Percentiles rank a stretch among this genome's conserved stretches.
phyloP scores from a whole-genome alignment of 2,329 filamentous ascomycete genomes.

The Talaromyces funiculosus region DNA sequence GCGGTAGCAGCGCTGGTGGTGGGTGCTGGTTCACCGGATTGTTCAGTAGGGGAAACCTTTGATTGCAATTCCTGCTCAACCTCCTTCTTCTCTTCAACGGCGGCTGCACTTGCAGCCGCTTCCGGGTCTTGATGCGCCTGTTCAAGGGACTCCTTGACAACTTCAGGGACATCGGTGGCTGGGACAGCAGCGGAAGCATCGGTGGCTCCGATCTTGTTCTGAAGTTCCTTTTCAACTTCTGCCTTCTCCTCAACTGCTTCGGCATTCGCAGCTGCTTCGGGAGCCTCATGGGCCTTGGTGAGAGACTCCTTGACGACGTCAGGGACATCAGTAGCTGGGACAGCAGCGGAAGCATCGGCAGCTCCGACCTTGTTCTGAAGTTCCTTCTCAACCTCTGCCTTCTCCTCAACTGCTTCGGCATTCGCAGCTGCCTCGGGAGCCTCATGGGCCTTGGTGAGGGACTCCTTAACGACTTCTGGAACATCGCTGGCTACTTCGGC shows the following conservation, averaged over 20 bases:
- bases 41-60: slow-evolving; percentile 36
- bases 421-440: slow-evolving; percentile 67
- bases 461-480: slow-evolving; percentile 42
- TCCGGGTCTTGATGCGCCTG: slow-evolving; percentile 56
- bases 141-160: slow-evolving; percentile 34
- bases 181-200: slow-evolving; percentile 25
- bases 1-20: slow-evolving; percentile 33
- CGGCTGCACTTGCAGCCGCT: slow-evolving; percentile 59
- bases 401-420: slow-evolving; percentile 64
- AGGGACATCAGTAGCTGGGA: slow-evolving; percentile 34
- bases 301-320: slow-evolving; percentile 43
- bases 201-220: slow-evolving; percentile 41
- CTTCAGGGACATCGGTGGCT: slow-evolving; percentile 27
- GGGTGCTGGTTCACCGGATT: slow-evolving; percentile 28
- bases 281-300: slow-evolving; percentile 50
- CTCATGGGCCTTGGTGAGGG: slow-evolving; percentile 48
- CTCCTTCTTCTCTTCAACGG: slow-evolving; percentile 63
- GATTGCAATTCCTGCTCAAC: slow-evolving; percentile 65
- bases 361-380: slow-evolving; percentile 50
- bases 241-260: slow-evolving; percentile 70
- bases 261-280: slow-evolving; percentile 66
- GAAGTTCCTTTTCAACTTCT: slow-evolving; percentile 66
- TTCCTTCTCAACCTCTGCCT: slow-evolving; percentile 68
- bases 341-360: slow-evolving; percentile 17
- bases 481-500: slow-evolving; percentile 26